Base-by-base conservation (phyloP, 75 land plant species). In the Chamaecyparis obtusa region DNA sequence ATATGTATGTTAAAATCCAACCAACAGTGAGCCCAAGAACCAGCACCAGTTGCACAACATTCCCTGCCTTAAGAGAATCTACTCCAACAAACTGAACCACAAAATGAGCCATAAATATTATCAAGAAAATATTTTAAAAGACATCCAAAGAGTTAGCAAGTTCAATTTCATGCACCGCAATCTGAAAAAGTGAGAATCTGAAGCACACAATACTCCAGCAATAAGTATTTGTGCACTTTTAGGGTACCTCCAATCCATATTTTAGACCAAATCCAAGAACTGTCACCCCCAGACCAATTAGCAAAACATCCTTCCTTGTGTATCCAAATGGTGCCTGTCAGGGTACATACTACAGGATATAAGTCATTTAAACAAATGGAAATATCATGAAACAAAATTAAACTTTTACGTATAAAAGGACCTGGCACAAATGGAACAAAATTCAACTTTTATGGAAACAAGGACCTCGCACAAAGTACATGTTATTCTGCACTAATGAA, bases 11-110 rank as follows among this genome's bases (percentile, higher is more conserved):
- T 21, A 96, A 93, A 86, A 97, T 95, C 99, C 99, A 97, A 35
- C 98, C 99, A 43, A 97, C 83, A 35, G 99, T 97, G 7, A 97
- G 92, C 9, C 99, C 99, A 36, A 97, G 94, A 36, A 97, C 99
- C 88, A 97, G 39, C 16, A 96, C 93, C 82, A 97, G 64, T 90
- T 97, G 98, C 80, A 97, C 99, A 4, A 94, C 99, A 86, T 97
- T 97, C 67, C 99, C 99, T 16, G 99, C 99, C 84, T 93, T 94
- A 80, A 94, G 51, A 43, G 99, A 91, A 91, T 97, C 99, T 83
- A 96, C 92, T 86, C 99, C 99, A 87, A 88, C 86, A 86, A 86
- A 91, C 99, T 97, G 94, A 89, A 92, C 35, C 36, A 83, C 46
- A 84, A 57, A 43, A 85, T 11, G 49, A 83, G 82, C 39, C 43